phyloP scores from a whole-genome alignment of 2,329 filamentous ascomycete species.

The Apiospora koreana region DNA sequence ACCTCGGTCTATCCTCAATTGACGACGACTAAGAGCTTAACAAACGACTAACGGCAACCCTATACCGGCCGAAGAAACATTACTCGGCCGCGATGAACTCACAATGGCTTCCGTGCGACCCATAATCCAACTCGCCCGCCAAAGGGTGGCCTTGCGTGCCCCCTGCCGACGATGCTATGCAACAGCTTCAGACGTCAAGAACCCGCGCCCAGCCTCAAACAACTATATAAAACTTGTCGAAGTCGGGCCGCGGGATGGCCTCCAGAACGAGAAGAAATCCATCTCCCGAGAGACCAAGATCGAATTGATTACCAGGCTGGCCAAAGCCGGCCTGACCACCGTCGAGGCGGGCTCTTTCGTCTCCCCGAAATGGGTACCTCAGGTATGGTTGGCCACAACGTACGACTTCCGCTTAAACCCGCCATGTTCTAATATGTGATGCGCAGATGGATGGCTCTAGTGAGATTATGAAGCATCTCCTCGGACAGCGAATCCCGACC shows the following conservation, averaged over 20 bases:
- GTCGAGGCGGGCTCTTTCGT: conserved; percentile 71
- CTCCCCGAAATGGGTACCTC: conserved; percentile 66
- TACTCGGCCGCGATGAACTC: conserved; percentile 25
- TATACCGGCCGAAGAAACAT: background rate
- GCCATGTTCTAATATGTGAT: background rate
- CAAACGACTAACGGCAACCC: background rate
- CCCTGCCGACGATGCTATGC: conserved; percentile 26
- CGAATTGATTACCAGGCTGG: conserved; percentile 60
- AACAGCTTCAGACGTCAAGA: conserved; percentile 31
- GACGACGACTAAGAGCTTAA: background rate
- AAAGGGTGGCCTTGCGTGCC: conserved; percentile 19
- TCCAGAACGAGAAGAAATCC: conserved; percentile 66
- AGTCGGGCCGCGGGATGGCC: conserved; percentile 68
- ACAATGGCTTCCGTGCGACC: conserved; percentile 33
- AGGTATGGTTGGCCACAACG: conserved; percentile 45
- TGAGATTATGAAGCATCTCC: conserved; percentile 70
- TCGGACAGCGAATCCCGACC: conserved; percentile 57
- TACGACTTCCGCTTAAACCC: background rate
- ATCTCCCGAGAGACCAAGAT: conserved; percentile 64
- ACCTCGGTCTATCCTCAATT: background rate
- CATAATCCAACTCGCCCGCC: conserved; percentile 28
- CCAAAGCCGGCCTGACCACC: conserved; percentile 55
- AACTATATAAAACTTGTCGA: conserved; percentile 55
- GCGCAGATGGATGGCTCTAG: conserved; percentile 77
- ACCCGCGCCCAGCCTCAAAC: conserved; percentile 24